Base-by-base conservation (phyloP, 352 stramenopile species). In the Pythium aphanidermatum region DNA sequence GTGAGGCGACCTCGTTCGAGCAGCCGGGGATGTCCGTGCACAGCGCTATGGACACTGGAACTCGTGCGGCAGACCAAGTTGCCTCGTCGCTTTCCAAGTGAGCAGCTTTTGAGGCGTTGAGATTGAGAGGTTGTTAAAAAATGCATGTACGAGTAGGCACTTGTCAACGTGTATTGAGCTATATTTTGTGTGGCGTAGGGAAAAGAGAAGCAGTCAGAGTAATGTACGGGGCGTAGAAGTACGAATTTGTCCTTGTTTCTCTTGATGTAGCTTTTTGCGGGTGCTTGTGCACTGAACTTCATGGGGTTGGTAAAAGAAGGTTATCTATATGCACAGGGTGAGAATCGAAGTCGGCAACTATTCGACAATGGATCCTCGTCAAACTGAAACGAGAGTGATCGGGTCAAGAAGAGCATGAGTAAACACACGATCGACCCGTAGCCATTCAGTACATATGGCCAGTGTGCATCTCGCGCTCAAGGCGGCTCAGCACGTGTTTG, bases 401-500 rank as follows among this genome's bases (percentile, higher is more conserved):
- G n/a, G n/a, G 33, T 39, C 13, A 20, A 33, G 28, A 9, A 9
- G 28, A 13, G 9, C 28, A 33, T 33, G 28, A 33, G 28, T 33
- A n/a, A n/a, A n/a, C n/a, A n/a, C n/a, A n/a, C n/a, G n/a, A n/a
- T n/a, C n/a, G n/a, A n/a, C n/a, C n/a, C n/a, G n/a, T n/a, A n/a
- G n/a, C n/a, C n/a, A 2, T 55, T 29, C 25, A 23, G 26, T 48
- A 45, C 19, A 35, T 32, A 52, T 13, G 16, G 36, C 20, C n/a
- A n/a, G n/a, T 46, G 46, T 37, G 53, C 0, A 17, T 24, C 7
- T 75, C 62, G 14, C 60, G 68, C 57, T 93, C 78, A 24, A 93
- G 60, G n/a, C 76, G 74, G 43, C 74, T 91, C 28, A 97, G 65
- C 34, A 97, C 92, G 59, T 97, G 90, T 57, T 96, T 96, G 29